Percentiles rank a stretch among this genome's conserved stretches.
These are phyloP conservation scores for Artemisia tridentata DNA, from an alignment of 129 eudicot genomes.

Conservation along the genomic window DNA sequence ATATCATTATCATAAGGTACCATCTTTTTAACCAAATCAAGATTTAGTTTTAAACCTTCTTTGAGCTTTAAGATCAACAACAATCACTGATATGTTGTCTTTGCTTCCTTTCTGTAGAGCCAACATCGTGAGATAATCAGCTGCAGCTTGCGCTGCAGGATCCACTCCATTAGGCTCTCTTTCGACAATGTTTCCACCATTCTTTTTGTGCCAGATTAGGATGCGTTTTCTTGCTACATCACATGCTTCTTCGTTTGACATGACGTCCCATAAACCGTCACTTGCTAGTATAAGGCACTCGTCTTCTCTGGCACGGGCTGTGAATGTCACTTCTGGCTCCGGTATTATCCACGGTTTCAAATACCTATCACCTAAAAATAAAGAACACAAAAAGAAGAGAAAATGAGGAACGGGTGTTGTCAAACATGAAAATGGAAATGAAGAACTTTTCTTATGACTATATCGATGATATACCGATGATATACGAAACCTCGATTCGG, in stretches of 20 bases:
- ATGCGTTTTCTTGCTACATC: constrained; percentile 71
- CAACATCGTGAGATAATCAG: constrained; percentile 65
- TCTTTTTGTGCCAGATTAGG: constrained; percentile 81
- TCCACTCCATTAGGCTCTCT: constrained; percentile 47
- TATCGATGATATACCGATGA: too few species aligned
- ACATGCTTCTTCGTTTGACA: constrained; percentile 78
- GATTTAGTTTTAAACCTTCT: constrained; percentile 78
- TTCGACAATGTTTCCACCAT: constrained; percentile 41
- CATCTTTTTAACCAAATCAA: constrained; percentile 21
- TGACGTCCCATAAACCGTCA: constrained; percentile 89
- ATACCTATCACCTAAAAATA: constrained; percentile 66
- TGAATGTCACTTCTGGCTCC: constrained; percentile 65
- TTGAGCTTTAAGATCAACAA: constrained; percentile 78
- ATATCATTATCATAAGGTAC: constrained; percentile 19
- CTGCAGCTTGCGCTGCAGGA: constrained; percentile 85
- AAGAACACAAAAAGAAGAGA: constrained; percentile 11
- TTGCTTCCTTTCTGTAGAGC: constrained; percentile 85
- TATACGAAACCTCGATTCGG: too few species aligned
- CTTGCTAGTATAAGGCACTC: constrained; percentile 79
- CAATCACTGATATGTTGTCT: constrained; percentile 77
- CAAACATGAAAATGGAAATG: not conserved
- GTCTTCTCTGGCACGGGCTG: constrained; percentile 71
- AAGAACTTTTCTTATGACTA: too few species aligned
- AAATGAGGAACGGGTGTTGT: not conserved
- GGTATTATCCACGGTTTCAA: constrained; percentile 82